phyloP scores from a whole-genome alignment of 176 grass and related monocot species.

The Musa schizocarpa region DNA sequence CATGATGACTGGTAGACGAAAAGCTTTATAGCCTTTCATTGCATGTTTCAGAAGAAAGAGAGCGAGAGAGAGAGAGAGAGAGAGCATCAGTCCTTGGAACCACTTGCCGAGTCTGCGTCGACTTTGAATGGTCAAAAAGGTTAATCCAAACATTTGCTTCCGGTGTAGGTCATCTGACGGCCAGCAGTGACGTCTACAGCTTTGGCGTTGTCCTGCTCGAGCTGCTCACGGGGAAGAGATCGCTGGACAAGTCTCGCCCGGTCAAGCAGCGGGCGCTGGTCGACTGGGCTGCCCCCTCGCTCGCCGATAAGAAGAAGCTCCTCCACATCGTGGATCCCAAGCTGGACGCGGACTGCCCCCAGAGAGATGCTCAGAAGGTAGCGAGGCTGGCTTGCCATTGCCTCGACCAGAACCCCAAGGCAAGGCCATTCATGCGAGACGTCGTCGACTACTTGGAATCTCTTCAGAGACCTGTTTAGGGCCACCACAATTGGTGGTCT shows the following conservation, averaged over 20 bases:
- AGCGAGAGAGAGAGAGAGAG: no score
- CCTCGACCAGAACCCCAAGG: slow-evolving; percentile 33
- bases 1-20: slow-evolving; percentile 54
- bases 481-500: neutral
- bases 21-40: neutral
- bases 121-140: neutral
- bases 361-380: slow-evolving; percentile 26
- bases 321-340: slow-evolving; percentile 27
- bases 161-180: slow-evolving; percentile 32
- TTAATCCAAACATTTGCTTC: neutral
- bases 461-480: slow-evolving; percentile 22
- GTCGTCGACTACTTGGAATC: slow-evolving; percentile 32
- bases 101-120: neutral
- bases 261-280: slow-evolving; percentile 30
- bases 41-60: neutral
- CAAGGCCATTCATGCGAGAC: slow-evolving; percentile 41
- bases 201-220: slow-evolving; percentile 37
- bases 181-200: slow-evolving; percentile 51
- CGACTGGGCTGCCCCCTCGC: slow-evolving; percentile 26
- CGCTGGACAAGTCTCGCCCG: slow-evolving; percentile 31
- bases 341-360: slow-evolving; percentile 23
- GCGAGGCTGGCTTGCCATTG: slow-evolving; percentile 37
- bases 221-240: slow-evolving; percentile 34
- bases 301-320: slow-evolving; percentile 31
- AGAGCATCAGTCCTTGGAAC: no score